Conservation (phyloP, 2,329 filamentous ascomycete genomes). For the Trichoderma koningiopsis region DNA sequence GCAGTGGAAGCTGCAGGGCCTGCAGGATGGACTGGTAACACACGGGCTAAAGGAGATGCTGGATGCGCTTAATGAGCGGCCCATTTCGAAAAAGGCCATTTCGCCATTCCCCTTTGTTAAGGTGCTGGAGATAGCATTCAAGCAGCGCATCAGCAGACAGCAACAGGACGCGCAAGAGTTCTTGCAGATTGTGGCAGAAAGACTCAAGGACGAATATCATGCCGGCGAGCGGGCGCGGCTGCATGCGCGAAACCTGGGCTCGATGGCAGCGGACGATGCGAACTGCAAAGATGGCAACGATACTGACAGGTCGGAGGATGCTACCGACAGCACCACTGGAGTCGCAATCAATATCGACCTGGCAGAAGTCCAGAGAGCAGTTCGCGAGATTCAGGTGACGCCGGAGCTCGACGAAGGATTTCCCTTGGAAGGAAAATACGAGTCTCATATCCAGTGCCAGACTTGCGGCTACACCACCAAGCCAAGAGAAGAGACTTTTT, state of each 20-base stretch:
- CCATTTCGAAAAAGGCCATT: slow-evolving; percentile 91
- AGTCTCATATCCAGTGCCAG: slow-evolving; percentile 93
- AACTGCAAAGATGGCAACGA: slow-evolving; percentile 11
- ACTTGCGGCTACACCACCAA: slow-evolving; percentile 89
- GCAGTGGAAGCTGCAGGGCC: slow-evolving; percentile 63
- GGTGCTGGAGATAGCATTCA: slow-evolving; percentile 82
- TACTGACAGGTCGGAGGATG: slow-evolving; percentile 7
- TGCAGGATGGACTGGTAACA: slow-evolving; percentile 83
- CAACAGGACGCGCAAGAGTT: slow-evolving; percentile 99
- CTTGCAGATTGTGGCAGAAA: slow-evolving; percentile 87
- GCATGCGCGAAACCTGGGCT: slow-evolving; percentile 48
- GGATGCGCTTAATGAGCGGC: slow-evolving; percentile 88
- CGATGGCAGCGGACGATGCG: slow-evolving; percentile 25
- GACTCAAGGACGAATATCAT: slow-evolving; percentile 91
- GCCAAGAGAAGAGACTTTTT: slow-evolving; percentile 80
- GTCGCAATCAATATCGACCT: slow-evolving; percentile 18
- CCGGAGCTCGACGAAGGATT: slow-evolving; percentile 69
- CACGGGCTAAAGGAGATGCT: slow-evolving; percentile 88
- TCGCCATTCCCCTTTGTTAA: slow-evolving; percentile 82
- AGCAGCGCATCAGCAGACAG: slow-evolving; percentile 85
- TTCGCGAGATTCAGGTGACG: slow-evolving; percentile 34
- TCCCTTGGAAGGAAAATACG: slow-evolving; percentile 86
- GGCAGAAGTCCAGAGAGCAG: slow-evolving; percentile 21
- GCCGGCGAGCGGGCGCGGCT: slow-evolving; percentile 74
- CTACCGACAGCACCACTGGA: slow-evolving; percentile 1